Base-by-base conservation (phyloP, 257 asterid genomes). In the Anisodus acutangulus region DNA sequence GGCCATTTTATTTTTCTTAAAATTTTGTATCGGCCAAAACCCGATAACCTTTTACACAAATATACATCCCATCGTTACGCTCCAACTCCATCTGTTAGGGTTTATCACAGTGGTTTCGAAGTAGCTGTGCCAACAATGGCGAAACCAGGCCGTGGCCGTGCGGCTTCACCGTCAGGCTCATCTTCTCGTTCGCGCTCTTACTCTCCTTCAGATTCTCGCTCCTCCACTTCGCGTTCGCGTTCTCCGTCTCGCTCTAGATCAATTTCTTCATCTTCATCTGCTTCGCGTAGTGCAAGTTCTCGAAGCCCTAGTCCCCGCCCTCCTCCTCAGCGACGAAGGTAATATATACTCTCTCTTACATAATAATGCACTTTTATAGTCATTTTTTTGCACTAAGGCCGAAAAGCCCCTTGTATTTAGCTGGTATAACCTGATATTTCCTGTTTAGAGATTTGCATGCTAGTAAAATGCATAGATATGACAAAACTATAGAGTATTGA, bases 101-200 rank as follows among this genome's bases (percentile, higher is more conserved):
- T 74, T 74, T 74, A 49, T 49, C 35, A 31, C 35, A 12, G 22
- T 43, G 60, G 60, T 49, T 71, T 71, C 74, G 16, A 6, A 47
- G 80, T 11, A 74, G 12, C 35, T 10, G n/a, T 49, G 4, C 41
- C 80, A 74, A 90, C 80, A 74, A 90, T 89, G 91, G 89, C 90
- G 84, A 90, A 88, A 89, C 90, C 89, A 84, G 86, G 87, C 85
- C 87, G 91, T 55, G 91, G 87, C 72, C 93, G 90, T 31, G 88
- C 90, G 87, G 88, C 87, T 7, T 49, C 91, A 54, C 88, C 89
- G 39, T 88, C 89, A 79, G 88, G 88, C 31, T 87, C 91, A 3
- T 83, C 70, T 74, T 87, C 91, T 64, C 85, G 87, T 19, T 88
- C 85, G 0, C 64, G 84, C 4, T 89, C 91, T 51, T 83, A 83